These are phyloP conservation scores for Monilinia polystroma DNA, from an alignment of 2,329 filamentous ascomycete genomes.

Conservation along the genomic window DNA sequence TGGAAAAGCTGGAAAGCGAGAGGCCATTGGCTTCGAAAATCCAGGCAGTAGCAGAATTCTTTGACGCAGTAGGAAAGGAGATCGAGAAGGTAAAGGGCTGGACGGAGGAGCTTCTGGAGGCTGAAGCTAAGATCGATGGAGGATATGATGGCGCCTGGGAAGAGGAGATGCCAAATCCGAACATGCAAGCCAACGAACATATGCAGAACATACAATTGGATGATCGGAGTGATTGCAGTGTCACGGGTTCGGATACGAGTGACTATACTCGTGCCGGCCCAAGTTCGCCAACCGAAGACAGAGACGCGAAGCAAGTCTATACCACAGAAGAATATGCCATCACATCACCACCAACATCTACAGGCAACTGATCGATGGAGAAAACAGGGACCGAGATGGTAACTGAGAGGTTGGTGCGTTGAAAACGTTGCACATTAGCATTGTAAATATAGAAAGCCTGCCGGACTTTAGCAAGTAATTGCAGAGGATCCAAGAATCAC, in stretches of 20 bases:
- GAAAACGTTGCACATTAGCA: not conserved
- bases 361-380: not conserved
- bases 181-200: not conserved
- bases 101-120: slow-evolving; percentile 2
- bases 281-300: not conserved
- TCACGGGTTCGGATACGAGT: not conserved
- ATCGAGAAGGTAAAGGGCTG: not conserved
- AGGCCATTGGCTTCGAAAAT: not conserved
- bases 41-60: not conserved
- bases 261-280: not conserved
- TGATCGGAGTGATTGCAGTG: not conserved
- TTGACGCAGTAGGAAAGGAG: not conserved
- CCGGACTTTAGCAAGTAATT: not conserved
- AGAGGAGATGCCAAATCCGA: not conserved
- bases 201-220: not conserved
- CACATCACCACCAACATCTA: not conserved
- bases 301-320: not conserved
- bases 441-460: slow-evolving; percentile 1
- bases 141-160: not conserved
- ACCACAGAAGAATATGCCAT: not conserved
- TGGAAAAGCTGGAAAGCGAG: slow-evolving; percentile 8
- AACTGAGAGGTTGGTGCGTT: not conserved
- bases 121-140: not conserved
- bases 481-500: not conserved
- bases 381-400: not conserved